Conservation (phyloP, 257 asterid species). For the Solanum neorickii region DNA sequence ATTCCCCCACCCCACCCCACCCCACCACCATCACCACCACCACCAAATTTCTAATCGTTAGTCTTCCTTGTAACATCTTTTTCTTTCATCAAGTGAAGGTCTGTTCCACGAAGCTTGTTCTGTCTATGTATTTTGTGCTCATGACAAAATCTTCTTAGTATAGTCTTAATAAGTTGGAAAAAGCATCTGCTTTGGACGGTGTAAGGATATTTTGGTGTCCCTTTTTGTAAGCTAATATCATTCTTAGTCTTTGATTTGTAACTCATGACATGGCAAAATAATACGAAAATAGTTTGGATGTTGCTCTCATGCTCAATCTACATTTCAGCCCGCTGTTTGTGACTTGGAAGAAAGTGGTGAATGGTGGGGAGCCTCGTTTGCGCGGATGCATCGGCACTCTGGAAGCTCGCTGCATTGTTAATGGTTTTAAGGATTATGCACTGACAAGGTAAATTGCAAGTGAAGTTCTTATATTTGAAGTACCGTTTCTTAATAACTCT, state of each 20-base stretch:
- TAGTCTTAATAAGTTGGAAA: neutral
- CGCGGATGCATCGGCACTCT: constrained; percentile 99
- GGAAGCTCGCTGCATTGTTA: constrained; percentile 67
- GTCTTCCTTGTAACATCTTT: neutral
- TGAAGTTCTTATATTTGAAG: neutral
- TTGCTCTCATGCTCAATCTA: constrained; percentile 6
- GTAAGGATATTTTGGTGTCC: neutral
- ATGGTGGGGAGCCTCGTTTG: constrained; percentile 89
- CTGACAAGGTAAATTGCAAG: constrained; percentile 54
- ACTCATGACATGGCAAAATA: neutral
- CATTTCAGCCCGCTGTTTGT: constrained; percentile 85
- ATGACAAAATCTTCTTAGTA: neutral
- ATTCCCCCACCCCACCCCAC: neutral
- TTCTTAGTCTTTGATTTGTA: neutral
- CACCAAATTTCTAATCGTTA: neutral
- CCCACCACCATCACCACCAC: neutral
- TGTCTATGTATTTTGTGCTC: neutral
- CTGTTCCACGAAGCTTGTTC: neutral
- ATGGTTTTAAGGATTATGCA: constrained; percentile 89
- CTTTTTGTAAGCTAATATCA: neutral
- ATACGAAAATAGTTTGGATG: neutral
- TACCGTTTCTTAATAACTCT: too few species aligned
- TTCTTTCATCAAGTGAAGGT: neutral
- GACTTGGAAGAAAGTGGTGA: constrained; percentile 86
- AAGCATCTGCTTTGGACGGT: neutral